Percentiles rank a stretch among this genome's conserved stretches.
Conservation (phyloP, 164 flowering plant species). For the Macadamia integrifolia region DNA sequence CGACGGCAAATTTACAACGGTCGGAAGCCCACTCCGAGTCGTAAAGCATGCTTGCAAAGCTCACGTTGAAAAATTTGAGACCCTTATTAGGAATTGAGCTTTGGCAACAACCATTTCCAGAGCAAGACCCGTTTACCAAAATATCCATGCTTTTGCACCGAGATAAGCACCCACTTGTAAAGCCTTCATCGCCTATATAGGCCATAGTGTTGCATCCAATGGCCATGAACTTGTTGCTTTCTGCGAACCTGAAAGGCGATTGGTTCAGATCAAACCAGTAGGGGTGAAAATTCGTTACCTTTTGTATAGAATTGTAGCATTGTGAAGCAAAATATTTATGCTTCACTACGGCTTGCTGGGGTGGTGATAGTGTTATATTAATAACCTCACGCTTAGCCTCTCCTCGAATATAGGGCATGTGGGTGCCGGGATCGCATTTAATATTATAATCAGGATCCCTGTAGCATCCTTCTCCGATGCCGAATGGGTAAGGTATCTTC, state of each 20-base stretch:
- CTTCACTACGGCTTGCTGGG: too few relatives aligned
- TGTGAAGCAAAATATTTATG: background rate
- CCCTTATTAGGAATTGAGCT: slow-evolving; percentile 8
- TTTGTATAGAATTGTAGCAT: background rate
- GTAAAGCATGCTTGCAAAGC: background rate
- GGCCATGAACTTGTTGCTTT: slow-evolving; percentile 4
- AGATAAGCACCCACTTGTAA: slow-evolving; percentile 1
- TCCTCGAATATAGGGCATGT: too few relatives aligned
- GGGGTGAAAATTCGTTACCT: too few relatives aligned
- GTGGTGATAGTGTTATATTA: background rate
- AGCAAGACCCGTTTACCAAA: background rate
- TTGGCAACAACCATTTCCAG: slow-evolving; percentile 8
- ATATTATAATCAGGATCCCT: too few relatives aligned
- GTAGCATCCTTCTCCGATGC: too few relatives aligned
- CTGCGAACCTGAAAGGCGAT: background rate
- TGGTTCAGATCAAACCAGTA: fast-evolving
- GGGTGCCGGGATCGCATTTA: too few relatives aligned
- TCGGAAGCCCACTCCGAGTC: background rate
- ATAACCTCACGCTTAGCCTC: background rate
- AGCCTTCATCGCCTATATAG: background rate
- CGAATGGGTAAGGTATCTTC: too few relatives aligned
- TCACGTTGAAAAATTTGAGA: background rate
- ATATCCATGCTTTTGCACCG: background rate
- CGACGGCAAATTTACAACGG: slow-evolving; percentile 10
- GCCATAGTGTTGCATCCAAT: slow-evolving; percentile 5